Base-by-base conservation (phyloP, 495 filamentous ascomycete genomes). In the Neurospora tetraspora region DNA sequence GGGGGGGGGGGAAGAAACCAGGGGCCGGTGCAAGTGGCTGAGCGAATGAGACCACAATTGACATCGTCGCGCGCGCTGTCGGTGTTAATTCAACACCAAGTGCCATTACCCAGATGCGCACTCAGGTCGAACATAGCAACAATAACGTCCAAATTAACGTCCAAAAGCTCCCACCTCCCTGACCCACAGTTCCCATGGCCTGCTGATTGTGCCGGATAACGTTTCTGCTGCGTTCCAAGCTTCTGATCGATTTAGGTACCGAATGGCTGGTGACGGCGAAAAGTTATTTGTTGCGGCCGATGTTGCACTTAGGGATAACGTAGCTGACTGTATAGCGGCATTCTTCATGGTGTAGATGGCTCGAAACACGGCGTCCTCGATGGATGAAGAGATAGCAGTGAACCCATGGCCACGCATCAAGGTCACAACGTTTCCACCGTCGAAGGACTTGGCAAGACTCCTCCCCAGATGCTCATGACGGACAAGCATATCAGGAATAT, bases 351-450 rank as follows among this genome's bases (percentile, higher is more conserved):
- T 84, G 75, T 87, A 87, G 5, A 87, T 78, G 5, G 84, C 81
- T 23, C 80, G 77, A 69, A 77, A 80, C 5, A 87, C 83, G 4
- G 76, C 82, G 68, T 78, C 70, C 72, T 85, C 78, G 39, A 88
- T 80, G 39, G 42, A 79, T 0, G 74, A 73, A 0, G 79, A 85
- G 3, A 82, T 73, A 1, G 79, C 76, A 0, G 83, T 84, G 73
- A 87, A 86, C 8, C 85, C 86, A 68, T 88, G 86, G 10, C 82
- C 81, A 4, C 78, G 75, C 85, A 86, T 86, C 12, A 88, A 75
- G 3, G 85, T 81, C 4, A 87, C 81, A 1, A 74, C 70, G 74
- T 83, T 78, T 11, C 74, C 71, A 1, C 76, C 72, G 31, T 71
- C 71, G 40, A 78, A 77, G 20, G 45, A 47, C 12, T 74, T 70